Evolutionary conservation across 1,284 basidiomycete genomes (phyloP).

Genomic region (Pyrrhoderma lamaoense): DNA sequence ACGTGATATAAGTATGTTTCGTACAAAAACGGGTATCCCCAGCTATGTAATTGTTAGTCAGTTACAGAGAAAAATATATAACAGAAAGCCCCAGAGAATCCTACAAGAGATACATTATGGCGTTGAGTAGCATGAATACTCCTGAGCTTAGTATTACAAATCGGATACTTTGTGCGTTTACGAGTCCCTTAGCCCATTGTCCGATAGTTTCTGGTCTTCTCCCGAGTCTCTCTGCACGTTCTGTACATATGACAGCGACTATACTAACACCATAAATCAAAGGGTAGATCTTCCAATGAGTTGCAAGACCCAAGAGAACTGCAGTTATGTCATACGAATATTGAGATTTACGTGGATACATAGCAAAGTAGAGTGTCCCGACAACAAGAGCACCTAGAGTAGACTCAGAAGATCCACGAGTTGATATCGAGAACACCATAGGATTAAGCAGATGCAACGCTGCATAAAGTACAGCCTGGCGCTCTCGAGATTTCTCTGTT

Average conservation of each 20-base stretch:
- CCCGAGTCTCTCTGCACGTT: slow-evolving; percentile 16
- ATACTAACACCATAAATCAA: slow-evolving; percentile 82
- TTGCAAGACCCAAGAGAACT: slow-evolving; percentile 66
- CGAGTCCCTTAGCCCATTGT: slow-evolving; percentile 30
- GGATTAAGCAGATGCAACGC: slow-evolving; percentile 83
- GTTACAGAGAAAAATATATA: slow-evolving; percentile 7
- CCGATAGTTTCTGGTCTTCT: slow-evolving; percentile 20
- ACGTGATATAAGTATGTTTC: slow-evolving; percentile 95
- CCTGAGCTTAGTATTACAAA: slow-evolving; percentile 65
- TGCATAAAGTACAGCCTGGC: slow-evolving; percentile 45
- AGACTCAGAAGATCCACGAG: slow-evolving; percentile 91
- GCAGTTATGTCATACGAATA: slow-evolving; percentile 54
- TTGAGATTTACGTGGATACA: slow-evolving; percentile 31
- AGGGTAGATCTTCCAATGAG: slow-evolving; percentile 96
- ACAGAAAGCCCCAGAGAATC: slow-evolving; percentile 27
- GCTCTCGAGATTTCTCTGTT: slow-evolving; percentile 14
- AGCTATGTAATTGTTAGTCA: slow-evolving; percentile 42
- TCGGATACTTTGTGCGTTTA: slow-evolving; percentile 52
- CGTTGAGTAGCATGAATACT: slow-evolving; percentile 64
- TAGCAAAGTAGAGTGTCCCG: slow-evolving; percentile 55
- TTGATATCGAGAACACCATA: slow-evolving; percentile 92
- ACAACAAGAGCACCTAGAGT: slow-evolving; percentile 80
- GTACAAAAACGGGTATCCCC: slow-evolving; percentile 89
- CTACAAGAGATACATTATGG: slow-evolving; percentile 70
- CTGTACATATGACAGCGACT: slow-evolving; percentile 52